A percentile compares a stretch with the other conserved stretches of the same genome.
Evolutionary conservation across 768 basidiomycete genomes (phyloP).

Genomic region (Cubamyces sp.): DNA sequence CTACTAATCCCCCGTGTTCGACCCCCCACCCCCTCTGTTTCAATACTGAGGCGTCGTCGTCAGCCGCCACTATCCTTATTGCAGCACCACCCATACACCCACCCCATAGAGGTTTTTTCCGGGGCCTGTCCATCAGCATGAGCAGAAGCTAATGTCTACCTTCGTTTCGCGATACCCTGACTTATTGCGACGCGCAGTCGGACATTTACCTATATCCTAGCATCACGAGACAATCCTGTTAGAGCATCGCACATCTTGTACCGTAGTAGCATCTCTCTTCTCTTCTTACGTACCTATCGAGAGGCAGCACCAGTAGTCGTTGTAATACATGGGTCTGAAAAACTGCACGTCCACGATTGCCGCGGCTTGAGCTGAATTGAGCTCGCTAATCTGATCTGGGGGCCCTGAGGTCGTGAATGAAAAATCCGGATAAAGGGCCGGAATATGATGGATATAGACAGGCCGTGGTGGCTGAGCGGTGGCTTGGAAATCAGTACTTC

Average conservation of each 20-base stretch:
- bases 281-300: conserved; percentile 23
- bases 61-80: conserved; percentile 23
- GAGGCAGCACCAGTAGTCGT: conserved; percentile 20
- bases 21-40: conserved; percentile 26
- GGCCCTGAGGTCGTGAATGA: not conserved
- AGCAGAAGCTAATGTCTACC: conserved; percentile 51
- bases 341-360: not conserved
- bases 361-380: not conserved
- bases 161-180: conserved; percentile 59
- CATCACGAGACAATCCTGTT: conserved; percentile 67
- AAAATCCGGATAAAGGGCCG: conserved; percentile 7
- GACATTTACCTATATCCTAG: conserved; percentile 49
- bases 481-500: not conserved
- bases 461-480: conserved; percentile 18
- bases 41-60: conserved; percentile 29
- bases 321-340: conserved; percentile 22
- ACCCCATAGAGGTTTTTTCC: conserved; percentile 47
- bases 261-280: conserved; percentile 35
- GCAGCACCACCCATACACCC: conserved; percentile 26
- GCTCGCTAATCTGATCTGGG: too few relatives aligned
- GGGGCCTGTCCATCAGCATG: conserved; percentile 45
- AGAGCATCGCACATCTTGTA: conserved; percentile 68
- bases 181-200: conserved; percentile 52
- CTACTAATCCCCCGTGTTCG: conserved; percentile 38
- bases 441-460: conserved; percentile 5